Evolutionary conservation across 2,329 filamentous ascomycete species (phyloP), one percentile per base, ranked within the genome.

Genomic region (Aspergillus eucalypticola): DNA sequence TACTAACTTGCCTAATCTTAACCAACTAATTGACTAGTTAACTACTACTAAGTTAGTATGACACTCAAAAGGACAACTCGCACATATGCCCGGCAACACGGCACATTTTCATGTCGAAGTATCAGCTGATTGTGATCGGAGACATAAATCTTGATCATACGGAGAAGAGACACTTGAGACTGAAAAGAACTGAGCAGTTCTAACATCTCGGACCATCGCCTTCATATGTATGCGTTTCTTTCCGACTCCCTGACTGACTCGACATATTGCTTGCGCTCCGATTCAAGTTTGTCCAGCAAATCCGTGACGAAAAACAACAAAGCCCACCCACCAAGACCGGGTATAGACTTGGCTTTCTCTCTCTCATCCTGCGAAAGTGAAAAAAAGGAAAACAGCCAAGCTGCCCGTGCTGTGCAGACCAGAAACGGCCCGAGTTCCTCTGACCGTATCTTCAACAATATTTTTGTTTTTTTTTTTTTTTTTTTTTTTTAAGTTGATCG

Each of bases 61-160:
- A 35, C 11, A 11, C 11, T 11, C 25, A 27, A 11, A 35, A 44
- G 19, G 11, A 44, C 10, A 44, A 23, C 19, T 44, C 41, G 41
- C 41, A 23, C 41, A 23, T 35, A 5, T 35, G 32, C 11, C 10
- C 19, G 41, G 19, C 10, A 23, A 44, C 41, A 32, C 46, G 25
- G 46, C 25, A 29, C 17, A 35, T 35, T 5, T 11, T 15, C 10
- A 35, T 10, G 32, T 27, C 46, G 15, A 19, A 13, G 27, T 50
- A 50, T 50, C 46, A 50, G 46, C 27, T 50, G 46, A 50, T 29
- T n/a, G 46, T 11, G 19, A n/a, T n/a, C 46, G 46, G 46, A n/a
- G 7, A 50, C 25, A 29, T 32, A 32, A 17, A 29, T 50, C 46
- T 19, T 50, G 46, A 50, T 50, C 46, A 50, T 50, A 27, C 46